Conservation (phyloP, 2,329 filamentous ascomycete species). For the Alternaria consortialis region DNA sequence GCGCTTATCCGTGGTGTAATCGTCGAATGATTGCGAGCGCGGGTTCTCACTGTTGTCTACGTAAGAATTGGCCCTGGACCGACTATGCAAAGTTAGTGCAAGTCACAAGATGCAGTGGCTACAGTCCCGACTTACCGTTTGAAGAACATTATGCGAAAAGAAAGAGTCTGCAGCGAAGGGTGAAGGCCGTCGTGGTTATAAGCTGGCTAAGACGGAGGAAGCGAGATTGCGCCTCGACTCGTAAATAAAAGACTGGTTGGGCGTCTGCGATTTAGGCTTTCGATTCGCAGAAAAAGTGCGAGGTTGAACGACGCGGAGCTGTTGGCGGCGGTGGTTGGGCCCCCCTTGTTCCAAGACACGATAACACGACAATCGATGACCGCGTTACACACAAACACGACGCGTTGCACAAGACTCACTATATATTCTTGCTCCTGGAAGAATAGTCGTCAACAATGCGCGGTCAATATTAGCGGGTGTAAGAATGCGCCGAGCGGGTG, state of each 20-base stretch:
- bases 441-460: slow-evolving; percentile 8
- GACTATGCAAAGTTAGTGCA: slow-evolving; percentile 38
- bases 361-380: slow-evolving; percentile 11
- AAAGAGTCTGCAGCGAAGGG: slow-evolving; percentile 27
- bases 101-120: not conserved
- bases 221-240: slow-evolving; percentile 28
- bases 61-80: slow-evolving; percentile 58
- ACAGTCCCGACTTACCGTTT: slow-evolving; percentile 38
- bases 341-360: slow-evolving; percentile 2
- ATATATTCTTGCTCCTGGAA: not conserved
- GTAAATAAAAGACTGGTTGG: slow-evolving; percentile 27
- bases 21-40: slow-evolving; percentile 52
- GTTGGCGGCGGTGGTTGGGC: slow-evolving; percentile 29
- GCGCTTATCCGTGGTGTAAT: slow-evolving; percentile 52
- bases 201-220: slow-evolving; percentile 19
- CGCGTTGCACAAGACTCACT: slow-evolving; percentile 5
- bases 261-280: slow-evolving; percentile 13
- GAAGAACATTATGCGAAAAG: slow-evolving; percentile 57
- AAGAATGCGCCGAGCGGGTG: not conserved
- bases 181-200: slow-evolving; percentile 36
- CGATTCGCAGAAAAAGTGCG: slow-evolving; percentile 22
- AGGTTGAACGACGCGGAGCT: slow-evolving; percentile 21
- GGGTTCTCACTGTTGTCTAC: slow-evolving; percentile 57
- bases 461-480: not conserved
- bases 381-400: slow-evolving; percentile 8